phyloP scores from a whole-genome alignment of 1,284 basidiomycete genomes.

The Schizopora paradoxa region DNA sequence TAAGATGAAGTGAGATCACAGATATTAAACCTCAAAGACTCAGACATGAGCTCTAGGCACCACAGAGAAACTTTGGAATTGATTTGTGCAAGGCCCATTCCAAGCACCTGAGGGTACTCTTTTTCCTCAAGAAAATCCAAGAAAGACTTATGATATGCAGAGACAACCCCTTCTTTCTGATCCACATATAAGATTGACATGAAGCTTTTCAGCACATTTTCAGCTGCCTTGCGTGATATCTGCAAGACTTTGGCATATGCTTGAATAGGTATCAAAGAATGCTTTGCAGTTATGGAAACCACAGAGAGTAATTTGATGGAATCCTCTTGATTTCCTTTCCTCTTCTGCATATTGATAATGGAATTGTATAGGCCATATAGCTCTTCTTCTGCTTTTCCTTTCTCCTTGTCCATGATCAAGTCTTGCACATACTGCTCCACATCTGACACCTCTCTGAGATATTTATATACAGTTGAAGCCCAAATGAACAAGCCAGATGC shows the following conservation, averaged over 20 bases:
- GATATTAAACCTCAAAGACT: conserved; percentile 33
- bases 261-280: background rate
- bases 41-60: conserved; percentile 26
- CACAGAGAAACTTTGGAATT: conserved; percentile 21
- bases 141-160: conserved; percentile 15
- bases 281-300: background rate
- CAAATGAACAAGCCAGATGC: conserved; percentile 28
- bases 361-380: conserved; percentile 1
- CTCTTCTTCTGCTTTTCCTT: background rate
- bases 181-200: background rate
- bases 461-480: conserved; percentile 26
- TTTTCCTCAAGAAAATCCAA: conserved; percentile 13
- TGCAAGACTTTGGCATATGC: background rate
- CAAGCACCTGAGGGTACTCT: conserved; percentile 13
- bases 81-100: conserved; percentile 18
- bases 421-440: background rate
- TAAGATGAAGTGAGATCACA: conserved; percentile 27
- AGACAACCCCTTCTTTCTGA: background rate
- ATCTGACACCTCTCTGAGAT: conserved; percentile 16
- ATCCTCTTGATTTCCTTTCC: background rate
- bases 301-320: background rate
- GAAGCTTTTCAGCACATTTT: background rate
- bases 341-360: background rate
- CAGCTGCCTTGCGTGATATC: background rate
- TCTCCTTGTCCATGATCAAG: background rate